These are phyloP conservation scores for Tilletia setariae DNA, from an alignment of 1,284 basidiomycete species.

Conservation along the genomic window DNA sequence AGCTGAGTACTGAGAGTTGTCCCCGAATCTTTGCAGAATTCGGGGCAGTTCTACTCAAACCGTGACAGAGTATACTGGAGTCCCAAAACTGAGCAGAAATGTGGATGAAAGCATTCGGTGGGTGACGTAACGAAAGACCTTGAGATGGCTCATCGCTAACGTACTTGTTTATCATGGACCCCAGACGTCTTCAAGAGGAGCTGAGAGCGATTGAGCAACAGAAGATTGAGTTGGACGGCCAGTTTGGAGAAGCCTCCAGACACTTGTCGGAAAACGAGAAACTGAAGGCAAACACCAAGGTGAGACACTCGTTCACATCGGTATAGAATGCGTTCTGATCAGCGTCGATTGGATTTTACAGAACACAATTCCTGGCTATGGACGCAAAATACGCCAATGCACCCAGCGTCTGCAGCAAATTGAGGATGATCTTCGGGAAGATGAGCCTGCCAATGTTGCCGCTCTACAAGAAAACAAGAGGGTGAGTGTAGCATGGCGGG, in stretches of 20 bases:
- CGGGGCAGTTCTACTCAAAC: slow-evolving; percentile 35
- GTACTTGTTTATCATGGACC: slow-evolving; percentile 18
- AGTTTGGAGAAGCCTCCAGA: slow-evolving; percentile 18
- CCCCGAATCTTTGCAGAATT: background rate
- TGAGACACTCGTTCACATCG: background rate
- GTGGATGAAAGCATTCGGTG: slow-evolving; percentile 33
- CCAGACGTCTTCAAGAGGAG: slow-evolving; percentile 21
- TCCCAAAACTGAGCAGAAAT: slow-evolving; percentile 51
- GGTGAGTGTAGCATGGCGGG: background rate
- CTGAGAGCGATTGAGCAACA: slow-evolving; percentile 13
- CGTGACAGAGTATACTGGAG: slow-evolving; percentile 51
- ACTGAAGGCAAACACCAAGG: slow-evolving; percentile 14
- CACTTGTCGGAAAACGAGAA: slow-evolving; percentile 23
- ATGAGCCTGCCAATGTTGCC: slow-evolving; percentile 69
- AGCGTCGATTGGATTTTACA: slow-evolving; percentile 10
- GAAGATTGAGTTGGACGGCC: slow-evolving; percentile 20
- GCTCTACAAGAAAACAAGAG: slow-evolving; percentile 62
- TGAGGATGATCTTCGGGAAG: slow-evolving; percentile 68
- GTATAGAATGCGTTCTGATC: background rate
- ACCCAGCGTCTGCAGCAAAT: slow-evolving; percentile 57
- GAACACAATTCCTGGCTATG: background rate
- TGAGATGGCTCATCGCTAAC: background rate
- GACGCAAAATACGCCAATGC: slow-evolving; percentile 25
- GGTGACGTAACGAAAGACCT: slow-evolving; percentile 5
- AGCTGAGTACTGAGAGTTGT: background rate